Evolutionary conservation across 179 eudicot genomes (phyloP), one percentile per base, ranked within the genome.

Genomic region (Amaranthus tricolor): DNA sequence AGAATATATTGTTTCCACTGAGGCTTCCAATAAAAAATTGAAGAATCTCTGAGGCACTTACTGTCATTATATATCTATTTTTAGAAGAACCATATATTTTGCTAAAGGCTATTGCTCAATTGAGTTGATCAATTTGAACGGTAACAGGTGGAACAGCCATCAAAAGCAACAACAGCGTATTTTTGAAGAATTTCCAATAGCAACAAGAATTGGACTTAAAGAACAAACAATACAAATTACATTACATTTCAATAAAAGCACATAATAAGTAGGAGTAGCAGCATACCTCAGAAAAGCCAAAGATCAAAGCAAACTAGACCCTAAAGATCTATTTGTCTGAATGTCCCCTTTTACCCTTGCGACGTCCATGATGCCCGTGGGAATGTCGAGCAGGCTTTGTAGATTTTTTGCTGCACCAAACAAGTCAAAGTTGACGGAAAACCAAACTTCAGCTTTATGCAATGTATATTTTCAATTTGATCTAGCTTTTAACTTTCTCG

Each of bases 321-420:
- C 31, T 69, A 66, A 59, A 49, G 20, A 44, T 85, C 82, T 84
- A 90, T 76, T 87, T 89, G 60, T 89, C 92, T 7, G 92, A 58
- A 86, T 88, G 96, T 70, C 85, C 95, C 50, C 98, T 83, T 78
- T 88, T 93, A 57, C 89, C 86, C 87, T 89, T 93, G 53, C 92
- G 96, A 58, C 97, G 95, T 55, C 84, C 77, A 70, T 87, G 85
- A 85, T 76, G 80, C 21, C 86, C 62, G 44, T 85, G 85, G 62
- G 85, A 78, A 74, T 31, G 78, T 55, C 87, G 86, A 66, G 55
- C 55, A 49, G 91, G 81, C 75, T 83, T 87, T 68, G 60, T 77
- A 62, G 80, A 75, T 74, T 87, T 91, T 73, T 80, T 87, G 76
- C 96, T 93, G 93, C 78, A 74, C 20, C 59, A 62, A 65, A 12